Base-by-base conservation (phyloP, 2,329 filamentous ascomycete species). In the Calonectria naviculata region DNA sequence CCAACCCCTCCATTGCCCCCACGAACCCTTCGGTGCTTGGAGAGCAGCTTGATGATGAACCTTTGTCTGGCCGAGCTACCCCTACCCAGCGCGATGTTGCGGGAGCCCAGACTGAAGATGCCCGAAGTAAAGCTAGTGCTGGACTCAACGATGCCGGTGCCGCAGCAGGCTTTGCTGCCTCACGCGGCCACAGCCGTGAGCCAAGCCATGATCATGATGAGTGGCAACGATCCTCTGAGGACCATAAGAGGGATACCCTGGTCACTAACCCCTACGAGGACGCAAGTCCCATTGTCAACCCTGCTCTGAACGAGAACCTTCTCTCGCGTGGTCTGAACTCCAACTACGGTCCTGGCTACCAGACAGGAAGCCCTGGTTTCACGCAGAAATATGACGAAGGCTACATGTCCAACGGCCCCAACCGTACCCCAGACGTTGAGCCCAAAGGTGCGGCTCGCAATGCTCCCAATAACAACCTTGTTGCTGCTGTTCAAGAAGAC, bases 341-440 rank as follows among this genome's bases (percentile, higher is more conserved):
- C 19, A 75, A 75, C 41, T 89, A 87, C 73, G 82, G 83, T 66
- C 81, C 83, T 76, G 81, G 85, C 74, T 87, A 89, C 82, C 80
- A 88, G 81, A 83, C 89, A 74, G 84, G 90, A 81, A 87, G 92
- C 80, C 89, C 90, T 60, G 81, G 87, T 76, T 89, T 87, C 49
- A 87, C 88, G 70, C 90, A 86, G 71, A 94, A 92, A 81, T 86
- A 84, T 64, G 94, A 98, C 79, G 96, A 98, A 85, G 96, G 95
- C 9, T 98, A 98, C 83, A 95, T 96, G 75, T 97, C 96, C 28
- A 94, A 90, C 67, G 90, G 87, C 3, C 88, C 89, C 3, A 88
- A 89, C 73, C 88, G 89, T 74, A 88, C 86, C 4, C 89, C 89
- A 0, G 88, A 89, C 49, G 78, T 86, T 41, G 83, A 87, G 58